Base-by-base conservation (phyloP, 768 basidiomycete species). In the Obba rivulosa region DNA sequence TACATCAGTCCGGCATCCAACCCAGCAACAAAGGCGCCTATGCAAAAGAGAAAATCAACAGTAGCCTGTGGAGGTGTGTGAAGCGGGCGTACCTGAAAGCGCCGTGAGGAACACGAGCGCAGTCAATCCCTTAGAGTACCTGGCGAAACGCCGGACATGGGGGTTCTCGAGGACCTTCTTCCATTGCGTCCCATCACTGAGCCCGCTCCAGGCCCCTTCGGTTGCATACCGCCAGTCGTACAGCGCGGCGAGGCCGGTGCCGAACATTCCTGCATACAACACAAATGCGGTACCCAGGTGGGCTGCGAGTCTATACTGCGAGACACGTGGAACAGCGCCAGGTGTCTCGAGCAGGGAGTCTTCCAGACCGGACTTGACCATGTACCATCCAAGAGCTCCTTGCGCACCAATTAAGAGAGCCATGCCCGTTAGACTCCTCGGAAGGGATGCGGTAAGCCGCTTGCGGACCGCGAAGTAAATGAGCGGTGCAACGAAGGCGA, bases 21-120 rank as follows among this genome's bases (percentile, higher is more conserved):
- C 13, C 96, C 96, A 34, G 96, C 96, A 23, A 99, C 96, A 58
- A 99, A 98, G 4, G 96, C 96, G 44, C 96, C 95, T 95, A 62
- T 20, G 40, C 11, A 48, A 22, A 39, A 20, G 7, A 9, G 11
- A 41, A 25, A 45, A 42, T 25, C 11, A 51, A n/a, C 14, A 31
- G 21, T 20, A 20, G 20, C 21, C n/a, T 2, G 24, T 28, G 21
- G 43, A n/a, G 22, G 31, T 22, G 40, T 55, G 38, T 49, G 41
- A 41, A 34, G 51, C 7, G 50, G 20, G n/a, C 18, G 8, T 61
- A 92, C 93, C 93, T 38, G 95, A 97, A 21, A 97, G 63, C 2
- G 94, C 95, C 0, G 96, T 99, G 49, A 95, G 53, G 61, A 97
- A 82, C 4, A 98, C 90, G 23, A 98, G 76, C 5, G 70, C 87